Conservation (phyloP, 163 green algal species). For the Chloromonas sp. region DNA sequence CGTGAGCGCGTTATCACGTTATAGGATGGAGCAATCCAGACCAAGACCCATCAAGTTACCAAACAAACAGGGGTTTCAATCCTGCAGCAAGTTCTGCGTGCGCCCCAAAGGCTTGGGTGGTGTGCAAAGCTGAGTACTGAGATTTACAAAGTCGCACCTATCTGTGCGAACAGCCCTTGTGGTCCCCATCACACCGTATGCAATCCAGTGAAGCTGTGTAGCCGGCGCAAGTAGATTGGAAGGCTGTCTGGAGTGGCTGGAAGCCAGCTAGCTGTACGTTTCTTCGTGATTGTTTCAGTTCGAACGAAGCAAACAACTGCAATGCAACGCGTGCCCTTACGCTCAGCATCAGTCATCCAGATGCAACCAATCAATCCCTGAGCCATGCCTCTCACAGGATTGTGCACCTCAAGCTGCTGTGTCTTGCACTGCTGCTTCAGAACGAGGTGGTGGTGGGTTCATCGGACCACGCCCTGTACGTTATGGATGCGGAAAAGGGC, state of each 20-base stretch:
- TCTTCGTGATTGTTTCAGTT: not conserved
- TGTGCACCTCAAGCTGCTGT: not conserved
- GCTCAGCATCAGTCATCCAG: too few relatives aligned
- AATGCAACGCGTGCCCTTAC: too few relatives aligned
- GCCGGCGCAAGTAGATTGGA: too few relatives aligned
- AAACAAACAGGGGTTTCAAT: too few relatives aligned
- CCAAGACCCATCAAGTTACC: not conserved
- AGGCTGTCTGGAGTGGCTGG: not conserved
- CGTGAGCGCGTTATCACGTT: too few relatives aligned
- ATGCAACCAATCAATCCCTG: too few relatives aligned
- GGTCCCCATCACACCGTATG: too few relatives aligned
- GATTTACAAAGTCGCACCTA: not conserved
- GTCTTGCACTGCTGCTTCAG: not conserved
- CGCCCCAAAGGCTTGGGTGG: not conserved
- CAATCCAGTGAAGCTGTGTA: too few relatives aligned
- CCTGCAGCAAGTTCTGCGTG: not conserved
- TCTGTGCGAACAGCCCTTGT: not conserved
- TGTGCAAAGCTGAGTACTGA: not conserved
- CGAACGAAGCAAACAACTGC: too few relatives aligned
- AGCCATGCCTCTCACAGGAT: not conserved
- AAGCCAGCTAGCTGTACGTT: not conserved
- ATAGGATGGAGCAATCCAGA: not conserved
- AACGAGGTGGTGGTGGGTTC: slow-evolving; percentile 38
- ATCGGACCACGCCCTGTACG: slow-evolving; percentile 70
- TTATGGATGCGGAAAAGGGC: slow-evolving; percentile 41